Evolutionary conservation across 306 rosid genomes (phyloP).

Genomic region (Fragaria iinumae): DNA sequence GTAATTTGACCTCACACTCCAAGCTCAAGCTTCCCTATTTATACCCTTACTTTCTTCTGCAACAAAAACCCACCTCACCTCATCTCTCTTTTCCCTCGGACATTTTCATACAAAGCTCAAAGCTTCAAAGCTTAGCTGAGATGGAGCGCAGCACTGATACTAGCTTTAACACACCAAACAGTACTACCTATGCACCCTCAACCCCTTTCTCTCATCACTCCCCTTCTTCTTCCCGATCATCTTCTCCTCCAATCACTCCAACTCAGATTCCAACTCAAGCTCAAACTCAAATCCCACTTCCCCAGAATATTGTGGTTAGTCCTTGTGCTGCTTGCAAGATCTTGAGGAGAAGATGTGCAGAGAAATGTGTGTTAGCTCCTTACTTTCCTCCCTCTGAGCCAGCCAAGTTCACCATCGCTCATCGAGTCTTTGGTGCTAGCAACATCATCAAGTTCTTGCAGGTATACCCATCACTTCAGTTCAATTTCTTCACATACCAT

Average conservation of each 20-base stretch:
- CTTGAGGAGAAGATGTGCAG: slow-evolving; percentile 76
- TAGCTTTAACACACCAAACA: slow-evolving; percentile 2
- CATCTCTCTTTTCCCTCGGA: not conserved
- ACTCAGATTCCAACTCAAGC: not conserved
- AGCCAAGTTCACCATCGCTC: slow-evolving; percentile 84
- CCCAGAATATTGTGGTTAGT: slow-evolving; percentile 41
- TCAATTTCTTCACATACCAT: not conserved
- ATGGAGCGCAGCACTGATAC: slow-evolving; percentile 20
- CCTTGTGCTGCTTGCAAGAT: slow-evolving; percentile 97
- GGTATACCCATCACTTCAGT: slow-evolving; percentile 36
- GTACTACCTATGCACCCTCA: slow-evolving; percentile 23
- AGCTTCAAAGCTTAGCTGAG: not conserved
- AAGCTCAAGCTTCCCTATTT: not conserved
- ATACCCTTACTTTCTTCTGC: not conserved
- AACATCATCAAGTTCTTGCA: slow-evolving; percentile 93
- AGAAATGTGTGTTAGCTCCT: slow-evolving; percentile 86
- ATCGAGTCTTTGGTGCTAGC: slow-evolving; percentile 90
- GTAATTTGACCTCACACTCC: not conserved
- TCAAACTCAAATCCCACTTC: slow-evolving; percentile 13
- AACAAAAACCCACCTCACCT: slow-evolving; percentile 5
- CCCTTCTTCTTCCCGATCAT: slow-evolving; percentile 28
- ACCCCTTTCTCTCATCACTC: slow-evolving; percentile 26
- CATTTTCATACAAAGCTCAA: not conserved
- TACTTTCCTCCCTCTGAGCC: slow-evolving; percentile 95
- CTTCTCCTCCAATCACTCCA: slow-evolving; percentile 33